Base-by-base conservation (phyloP, 768 basidiomycete genomes). In the Nidula microcarpa region DNA sequence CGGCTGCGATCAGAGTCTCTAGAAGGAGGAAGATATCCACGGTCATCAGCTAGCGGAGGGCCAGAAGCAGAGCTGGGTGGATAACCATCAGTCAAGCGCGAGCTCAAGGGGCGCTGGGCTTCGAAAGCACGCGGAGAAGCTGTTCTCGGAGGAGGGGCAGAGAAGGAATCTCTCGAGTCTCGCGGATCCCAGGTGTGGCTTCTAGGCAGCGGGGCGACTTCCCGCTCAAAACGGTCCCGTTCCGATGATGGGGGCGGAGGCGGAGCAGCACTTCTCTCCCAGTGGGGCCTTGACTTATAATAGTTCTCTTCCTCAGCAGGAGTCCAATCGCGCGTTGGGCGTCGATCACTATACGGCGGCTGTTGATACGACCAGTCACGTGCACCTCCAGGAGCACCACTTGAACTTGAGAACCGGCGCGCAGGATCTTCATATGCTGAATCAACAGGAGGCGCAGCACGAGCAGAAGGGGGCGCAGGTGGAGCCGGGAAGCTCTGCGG, bases 41-140 rank as follows among this genome's bases (percentile, higher is more conserved):
- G 53, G n/a, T 63, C 62, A n/a, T 39, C 32, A 9, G 53, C 49
- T 9, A 7, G 44, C 8, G 18, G 9, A 50, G 49, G 36, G 14
- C 33, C 47, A 6, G 36, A 51, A 0, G 58, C 32, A 3, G 37
- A 47, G 13, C 57, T n/a, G 11, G 50, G 33, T 18, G 16, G 52
- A 18, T 57, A 63, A 13, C 23, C 47, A 47, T 63, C 62, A 52
- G 58, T 55, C 16, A 63, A 17, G 35, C 62, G 60, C 47, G 62
- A 55, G 43, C 62, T 43, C 3, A 60, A 50, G 14, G 56, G 52
- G 48, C 53, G 57, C 5, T 47, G 47, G 6, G 54, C 55, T 35
- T 61, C 59, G 39, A 57, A 59, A 13, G 55, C 32, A 32, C 58
- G 60, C 16, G 58, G 39, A 16, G 47, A 33, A n/a, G 44, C 9